phyloP scores from a whole-genome alignment of 2,329 filamentous ascomycete genomes.

The Hypocrella siamensis region DNA sequence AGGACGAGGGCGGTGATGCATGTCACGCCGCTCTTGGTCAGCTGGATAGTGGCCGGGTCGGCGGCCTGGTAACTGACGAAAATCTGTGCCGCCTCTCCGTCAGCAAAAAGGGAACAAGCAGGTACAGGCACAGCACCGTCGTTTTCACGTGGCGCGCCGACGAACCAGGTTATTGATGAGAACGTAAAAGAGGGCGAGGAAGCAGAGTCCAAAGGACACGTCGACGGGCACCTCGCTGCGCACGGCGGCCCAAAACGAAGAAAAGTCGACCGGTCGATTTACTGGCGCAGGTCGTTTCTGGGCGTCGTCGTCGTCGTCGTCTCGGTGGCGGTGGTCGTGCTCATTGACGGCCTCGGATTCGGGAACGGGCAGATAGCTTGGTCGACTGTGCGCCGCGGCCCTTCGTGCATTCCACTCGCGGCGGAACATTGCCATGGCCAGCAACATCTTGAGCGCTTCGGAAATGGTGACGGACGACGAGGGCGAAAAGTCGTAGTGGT shows the following conservation, averaged over 20 bases:
- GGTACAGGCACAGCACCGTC: neutral
- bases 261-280: slow-evolving; percentile 5
- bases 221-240: neutral
- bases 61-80: slow-evolving; percentile 16
- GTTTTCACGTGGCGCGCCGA: neutral
- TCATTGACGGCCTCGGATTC: neutral
- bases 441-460: slow-evolving; percentile 15
- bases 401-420: slow-evolving; percentile 10
- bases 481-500: slow-evolving; percentile 13
- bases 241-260: neutral
- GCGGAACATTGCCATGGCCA: slow-evolving; percentile 14
- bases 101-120: slow-evolving; percentile 1
- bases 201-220: slow-evolving; percentile 6
- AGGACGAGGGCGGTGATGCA: slow-evolving; percentile 7
- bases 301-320: too few relatives aligned
- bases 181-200: slow-evolving; percentile 16
- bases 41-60: slow-evolving; percentile 16
- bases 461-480: slow-evolving; percentile 16
- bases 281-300: too few relatives aligned
- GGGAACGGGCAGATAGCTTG: neutral
- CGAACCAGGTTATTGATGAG: slow-evolving; percentile 16
- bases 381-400: neutral
- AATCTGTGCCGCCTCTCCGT: too few relatives aligned
- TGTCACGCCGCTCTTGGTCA: slow-evolving; percentile 16
- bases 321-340: too few relatives aligned